Evolutionary conservation across 108 stramenopile species (phyloP), one percentile per base, ranked within the genome.

Genomic region (Fragilaria radians): DNA sequence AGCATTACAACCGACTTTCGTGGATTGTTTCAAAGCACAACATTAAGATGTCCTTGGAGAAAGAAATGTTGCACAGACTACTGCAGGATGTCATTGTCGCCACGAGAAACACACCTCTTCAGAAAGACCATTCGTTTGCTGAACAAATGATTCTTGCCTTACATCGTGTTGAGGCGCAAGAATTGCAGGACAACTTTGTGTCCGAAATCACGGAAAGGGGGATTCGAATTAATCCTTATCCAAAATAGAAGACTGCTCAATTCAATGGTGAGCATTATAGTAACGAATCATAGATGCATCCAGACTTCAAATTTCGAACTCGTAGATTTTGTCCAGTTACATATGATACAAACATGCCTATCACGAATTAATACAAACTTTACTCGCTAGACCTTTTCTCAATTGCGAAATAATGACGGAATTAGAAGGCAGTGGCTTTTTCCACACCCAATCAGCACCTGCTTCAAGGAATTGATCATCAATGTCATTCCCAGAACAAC

Each of bases 401-500:
- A 83, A 36, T 29, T 80, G 50, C 36, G 59, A 28, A 29, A 86
- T 78, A 27, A 82, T 86, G 23, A 46, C 52, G 2, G 48, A 57
- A 48, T 81, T 86, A 30, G 73, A 65, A 23, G 85, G 80, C 60
- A 82, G 67, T 32, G 81, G 81, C 53, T 82, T 86, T 48, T 77
- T 68, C 81, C 79, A 80, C 1, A 85, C 83, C 62, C 59, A 54
- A 48, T 80, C 73, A 5, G 79, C 77, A 3, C 83, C 83, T 24
- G 79, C 79, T 27, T 76, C 79, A 22, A 64, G 32, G 60, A 85
- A 85, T 24, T 73, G 66, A 5, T 70, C 58, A 9, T 77, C 71
- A 46, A 85, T 76, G 50, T 85, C 83, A 36, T 85, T 85, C 24
- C 83, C 83, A 28, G 78, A 80, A 61, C 83, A 85, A 3, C 83